phyloP scores from a whole-genome alignment of 306 rosid genomes.

The Luffa acutangula region DNA sequence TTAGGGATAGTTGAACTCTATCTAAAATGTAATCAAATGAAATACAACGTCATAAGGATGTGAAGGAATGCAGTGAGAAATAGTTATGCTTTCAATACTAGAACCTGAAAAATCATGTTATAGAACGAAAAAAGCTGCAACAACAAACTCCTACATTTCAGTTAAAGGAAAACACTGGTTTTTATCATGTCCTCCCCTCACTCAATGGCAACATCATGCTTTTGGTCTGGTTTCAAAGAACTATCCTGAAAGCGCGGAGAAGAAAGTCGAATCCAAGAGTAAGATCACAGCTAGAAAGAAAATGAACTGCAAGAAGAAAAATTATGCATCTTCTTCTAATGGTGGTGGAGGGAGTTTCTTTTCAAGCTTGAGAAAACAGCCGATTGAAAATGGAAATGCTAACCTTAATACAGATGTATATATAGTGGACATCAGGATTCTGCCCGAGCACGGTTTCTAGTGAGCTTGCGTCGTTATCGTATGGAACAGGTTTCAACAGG shows the following conservation, averaged over 20 bases:
- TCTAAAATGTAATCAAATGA: not conserved
- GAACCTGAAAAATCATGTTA: not conserved
- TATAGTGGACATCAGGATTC: slow-evolving; percentile 65
- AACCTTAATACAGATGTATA: slow-evolving; percentile 69
- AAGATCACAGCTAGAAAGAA: not conserved
- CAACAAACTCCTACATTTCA: not conserved
- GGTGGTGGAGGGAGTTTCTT: not conserved
- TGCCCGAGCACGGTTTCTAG: slow-evolving; percentile 51
- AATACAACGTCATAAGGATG: not conserved
- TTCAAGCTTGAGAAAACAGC: not conserved
- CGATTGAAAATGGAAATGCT: not conserved
- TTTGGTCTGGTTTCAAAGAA: not conserved
- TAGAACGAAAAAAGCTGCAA: not conserved
- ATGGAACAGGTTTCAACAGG: slow-evolving; percentile 59
- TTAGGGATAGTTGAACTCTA: not conserved
- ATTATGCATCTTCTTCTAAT: not conserved
- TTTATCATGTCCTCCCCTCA: not conserved
- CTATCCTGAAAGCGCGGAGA: not conserved
- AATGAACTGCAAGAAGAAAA: not conserved
- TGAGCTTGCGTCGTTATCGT: slow-evolving; percentile 46
- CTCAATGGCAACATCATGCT: not conserved
- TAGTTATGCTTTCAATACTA: not conserved
- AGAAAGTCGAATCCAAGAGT: not conserved
- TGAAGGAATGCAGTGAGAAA: not conserved
- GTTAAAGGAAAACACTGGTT: not conserved